Evolutionary conservation across 768 basidiomycete genomes (phyloP).

Genomic region (Piloderma croceum): DNA sequence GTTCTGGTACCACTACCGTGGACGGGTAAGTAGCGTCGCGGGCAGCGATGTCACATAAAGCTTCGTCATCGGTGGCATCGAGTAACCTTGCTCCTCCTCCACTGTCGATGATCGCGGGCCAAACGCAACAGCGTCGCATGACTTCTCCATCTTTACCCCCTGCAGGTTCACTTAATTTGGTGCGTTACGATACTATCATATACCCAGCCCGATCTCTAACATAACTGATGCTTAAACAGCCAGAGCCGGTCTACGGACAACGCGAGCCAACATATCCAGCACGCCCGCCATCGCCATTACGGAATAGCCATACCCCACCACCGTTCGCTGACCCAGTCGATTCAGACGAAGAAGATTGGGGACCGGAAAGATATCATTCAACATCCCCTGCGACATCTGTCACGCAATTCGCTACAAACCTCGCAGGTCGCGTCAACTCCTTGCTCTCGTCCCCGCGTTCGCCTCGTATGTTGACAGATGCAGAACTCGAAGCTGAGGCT

Average conservation of each 20-base stretch:
- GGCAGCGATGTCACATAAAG: too few relatives aligned
- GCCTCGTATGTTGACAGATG: slow-evolving; percentile 50
- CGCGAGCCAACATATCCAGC: slow-evolving; percentile 11
- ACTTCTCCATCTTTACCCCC: slow-evolving; percentile 33
- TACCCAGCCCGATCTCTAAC: slow-evolving; percentile 3
- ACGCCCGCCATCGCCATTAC: slow-evolving; percentile 66
- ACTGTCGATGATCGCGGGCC: too few relatives aligned
- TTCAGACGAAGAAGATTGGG: slow-evolving; percentile 32
- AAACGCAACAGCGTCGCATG: slow-evolving; percentile 34
- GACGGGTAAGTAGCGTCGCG: too few relatives aligned
- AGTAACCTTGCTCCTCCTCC: too few relatives aligned
- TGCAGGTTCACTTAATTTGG: slow-evolving; percentile 36
- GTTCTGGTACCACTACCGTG: too few relatives aligned
- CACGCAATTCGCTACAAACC: slow-evolving; percentile 64
- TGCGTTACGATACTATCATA: slow-evolving; percentile 16
- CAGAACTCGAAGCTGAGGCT: slow-evolving; percentile 78
- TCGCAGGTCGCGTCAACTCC: slow-evolving; percentile 70
- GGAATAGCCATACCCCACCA: slow-evolving; percentile 55
- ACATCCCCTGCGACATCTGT: slow-evolving; percentile 68
- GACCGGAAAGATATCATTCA: slow-evolving; percentile 40
- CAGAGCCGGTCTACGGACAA: slow-evolving; percentile 39
- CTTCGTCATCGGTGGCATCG: too few relatives aligned
- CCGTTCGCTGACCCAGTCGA: slow-evolving; percentile 42
- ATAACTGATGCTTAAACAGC: slow-evolving; percentile 23
- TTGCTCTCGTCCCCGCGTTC: slow-evolving; percentile 42